phyloP scores from a whole-genome alignment of 495 filamentous ascomycete species.

The Schizothecium vesticola region DNA sequence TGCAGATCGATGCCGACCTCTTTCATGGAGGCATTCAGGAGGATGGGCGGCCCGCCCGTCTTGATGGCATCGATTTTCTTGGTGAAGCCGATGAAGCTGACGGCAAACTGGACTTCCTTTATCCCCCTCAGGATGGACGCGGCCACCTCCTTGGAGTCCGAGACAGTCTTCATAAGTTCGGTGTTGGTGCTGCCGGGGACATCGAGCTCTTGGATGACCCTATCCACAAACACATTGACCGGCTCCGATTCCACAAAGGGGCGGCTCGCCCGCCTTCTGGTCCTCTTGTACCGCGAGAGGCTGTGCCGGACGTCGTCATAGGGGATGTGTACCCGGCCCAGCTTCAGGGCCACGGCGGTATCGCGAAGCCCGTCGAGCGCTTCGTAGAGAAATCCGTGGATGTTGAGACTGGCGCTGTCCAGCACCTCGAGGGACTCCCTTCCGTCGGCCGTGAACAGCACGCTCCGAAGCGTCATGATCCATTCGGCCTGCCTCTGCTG shows the following conservation, averaged over 20 bases:
- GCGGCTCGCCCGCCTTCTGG: conserved; percentile 24
- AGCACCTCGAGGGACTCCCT: conserved; percentile 81
- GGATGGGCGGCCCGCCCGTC: conserved; percentile 60
- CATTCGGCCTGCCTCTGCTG: conserved; percentile 86
- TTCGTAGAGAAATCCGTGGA: conserved; percentile 89
- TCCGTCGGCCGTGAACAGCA: conserved; percentile 82
- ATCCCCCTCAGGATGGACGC: conserved; percentile 87
- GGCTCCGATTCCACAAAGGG: conserved; percentile 29
- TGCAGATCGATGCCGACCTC: conserved; percentile 92
- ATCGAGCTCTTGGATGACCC: conserved; percentile 75
- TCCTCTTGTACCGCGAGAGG: conserved; percentile 41
- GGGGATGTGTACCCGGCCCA: conserved; percentile 83
- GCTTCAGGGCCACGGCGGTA: conserved; percentile 81
- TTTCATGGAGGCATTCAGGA: conserved; percentile 86
- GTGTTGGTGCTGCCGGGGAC: conserved; percentile 67
- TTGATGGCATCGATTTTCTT: conserved; percentile 64
- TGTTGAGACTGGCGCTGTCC: conserved; percentile 80
- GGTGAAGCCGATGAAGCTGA: conserved; percentile 86
- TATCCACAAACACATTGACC: conserved; percentile 60
- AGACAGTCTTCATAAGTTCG: conserved; percentile 75
- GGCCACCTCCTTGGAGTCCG: conserved; percentile 88
- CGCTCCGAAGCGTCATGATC: conserved; percentile 78
- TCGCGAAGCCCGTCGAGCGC: conserved; percentile 83
- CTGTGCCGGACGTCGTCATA: conserved; percentile 78
- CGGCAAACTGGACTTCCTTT: conserved; percentile 91